phyloP scores from a whole-genome alignment of 2,329 filamentous ascomycete genomes.

The Fusarium stilboides region DNA sequence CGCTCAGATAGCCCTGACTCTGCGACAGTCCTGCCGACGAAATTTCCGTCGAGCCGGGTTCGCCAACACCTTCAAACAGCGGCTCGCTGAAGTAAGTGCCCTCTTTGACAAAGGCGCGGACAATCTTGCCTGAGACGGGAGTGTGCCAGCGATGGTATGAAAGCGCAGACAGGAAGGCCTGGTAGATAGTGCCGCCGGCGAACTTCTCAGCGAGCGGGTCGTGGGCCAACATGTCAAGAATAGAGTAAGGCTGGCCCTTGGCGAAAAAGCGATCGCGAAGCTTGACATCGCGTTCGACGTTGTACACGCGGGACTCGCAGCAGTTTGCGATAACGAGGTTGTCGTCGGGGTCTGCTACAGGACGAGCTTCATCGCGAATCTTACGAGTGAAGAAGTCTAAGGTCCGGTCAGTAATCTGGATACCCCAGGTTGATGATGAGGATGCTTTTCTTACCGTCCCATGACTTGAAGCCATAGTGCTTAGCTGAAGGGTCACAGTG shows the following conservation, averaged over 20 bases:
- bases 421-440: rapidly evolving
- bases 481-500: conserved; percentile 69
- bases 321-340: conserved; percentile 70
- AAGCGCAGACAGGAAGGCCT: conserved; percentile 77
- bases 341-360: conserved; percentile 70
- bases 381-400: conserved; percentile 75
- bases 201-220: conserved; percentile 70
- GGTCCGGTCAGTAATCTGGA: background rate
- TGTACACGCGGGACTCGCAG: conserved; percentile 75
- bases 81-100: conserved; percentile 79
- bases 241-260: conserved; percentile 78
- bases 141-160: conserved; percentile 82
- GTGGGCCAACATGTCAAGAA: conserved; percentile 74
- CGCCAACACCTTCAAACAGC: conserved; percentile 56
- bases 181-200: conserved; percentile 76
- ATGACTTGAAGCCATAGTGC: conserved; percentile 74
- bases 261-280: conserved; percentile 76
- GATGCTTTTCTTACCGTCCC: conserved; percentile 67
- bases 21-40: conserved; percentile 61
- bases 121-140: conserved; percentile 74
- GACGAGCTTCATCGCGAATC: conserved; percentile 68
- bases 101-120: conserved; percentile 69
- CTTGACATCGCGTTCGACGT: conserved; percentile 65
- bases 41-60: conserved; percentile 54
- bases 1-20: conserved; percentile 77